Conservation (phyloP, 176 grass and related monocot species). For the Oryza nivara region DNA sequence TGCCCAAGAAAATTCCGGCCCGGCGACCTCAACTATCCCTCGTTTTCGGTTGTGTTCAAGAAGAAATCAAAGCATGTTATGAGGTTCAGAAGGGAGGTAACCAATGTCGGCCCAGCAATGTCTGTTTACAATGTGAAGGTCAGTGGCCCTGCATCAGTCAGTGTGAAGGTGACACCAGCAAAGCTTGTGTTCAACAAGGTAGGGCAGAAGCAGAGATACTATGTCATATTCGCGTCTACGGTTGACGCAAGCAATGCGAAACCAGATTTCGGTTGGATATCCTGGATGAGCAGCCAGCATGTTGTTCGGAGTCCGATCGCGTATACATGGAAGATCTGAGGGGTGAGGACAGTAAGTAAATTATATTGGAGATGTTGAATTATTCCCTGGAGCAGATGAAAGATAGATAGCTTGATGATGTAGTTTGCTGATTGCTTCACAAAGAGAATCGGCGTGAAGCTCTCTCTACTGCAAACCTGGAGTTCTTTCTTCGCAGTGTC, state of each 20-base stretch:
- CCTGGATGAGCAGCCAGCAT: slow-evolving; percentile 63
- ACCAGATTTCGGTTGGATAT: slow-evolving; percentile 80
- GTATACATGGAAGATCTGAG: slow-evolving; percentile 72
- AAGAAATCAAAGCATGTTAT: slow-evolving; percentile 44
- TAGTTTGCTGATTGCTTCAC: slow-evolving; percentile 61
- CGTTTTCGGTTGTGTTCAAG: slow-evolving; percentile 74
- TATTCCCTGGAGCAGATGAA: not conserved
- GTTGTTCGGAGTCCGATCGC: slow-evolving; percentile 66
- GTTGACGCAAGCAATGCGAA: slow-evolving; percentile 23
- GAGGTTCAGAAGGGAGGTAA: slow-evolving; percentile 77
- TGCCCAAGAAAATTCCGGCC: slow-evolving; percentile 65
- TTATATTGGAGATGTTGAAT: not conserved
- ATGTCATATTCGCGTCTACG: slow-evolving; percentile 65
- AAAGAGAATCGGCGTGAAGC: slow-evolving; percentile 81
- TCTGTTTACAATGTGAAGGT: slow-evolving; percentile 72
- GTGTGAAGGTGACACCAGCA: slow-evolving; percentile 58
- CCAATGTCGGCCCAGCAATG: slow-evolving; percentile 65
- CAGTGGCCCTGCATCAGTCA: slow-evolving; percentile 50
- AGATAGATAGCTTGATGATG: slow-evolving; percentile 49
- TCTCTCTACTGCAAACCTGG: slow-evolving; percentile 38
- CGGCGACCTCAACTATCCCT: slow-evolving; percentile 93
- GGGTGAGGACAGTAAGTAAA: slow-evolving; percentile 29
- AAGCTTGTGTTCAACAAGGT: slow-evolving; percentile 70
- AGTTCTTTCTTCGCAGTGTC: slow-evolving; percentile 37
- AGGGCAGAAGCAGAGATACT: slow-evolving; percentile 77